These are phyloP conservation scores for Podospora appendiculata DNA, from an alignment of 495 filamentous ascomycete genomes.

Conservation along the genomic window DNA sequence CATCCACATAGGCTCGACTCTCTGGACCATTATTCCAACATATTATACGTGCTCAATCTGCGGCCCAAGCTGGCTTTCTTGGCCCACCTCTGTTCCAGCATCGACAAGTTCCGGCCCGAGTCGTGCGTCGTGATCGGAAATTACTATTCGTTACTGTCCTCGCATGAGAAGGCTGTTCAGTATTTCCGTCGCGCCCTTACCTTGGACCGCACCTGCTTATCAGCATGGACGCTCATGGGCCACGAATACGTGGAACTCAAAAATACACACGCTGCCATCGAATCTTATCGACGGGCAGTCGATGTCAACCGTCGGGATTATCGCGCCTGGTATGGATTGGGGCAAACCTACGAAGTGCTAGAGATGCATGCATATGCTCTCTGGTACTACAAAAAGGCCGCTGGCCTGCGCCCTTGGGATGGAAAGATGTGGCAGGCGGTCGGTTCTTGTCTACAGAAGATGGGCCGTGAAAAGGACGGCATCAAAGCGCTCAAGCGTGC, in stretches of 20 bases:
- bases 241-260: conserved; percentile 99
- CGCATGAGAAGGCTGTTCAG: conserved; percentile 96
- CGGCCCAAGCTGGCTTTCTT: conserved; percentile 87
- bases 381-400: conserved; percentile 96
- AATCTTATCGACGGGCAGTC: conserved; percentile 91
- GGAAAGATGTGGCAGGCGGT: conserved; percentile 99
- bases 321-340: conserved; percentile 95
- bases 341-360: conserved; percentile 94
- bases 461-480: conserved; percentile 72
- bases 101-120: conserved; percentile 94
- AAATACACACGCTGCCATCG: conserved; percentile 97
- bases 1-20: conserved; percentile 86
- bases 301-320: conserved; percentile 96
- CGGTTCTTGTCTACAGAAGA: conserved; percentile 80
- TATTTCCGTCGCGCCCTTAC: conserved; percentile 97
- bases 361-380: conserved; percentile 96
- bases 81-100: conserved; percentile 78
- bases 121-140: conserved; percentile 97
- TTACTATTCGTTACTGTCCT: conserved; percentile 86
- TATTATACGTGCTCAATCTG: conserved; percentile 84
- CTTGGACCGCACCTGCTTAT: conserved; percentile 82
- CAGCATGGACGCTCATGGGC: conserved; percentile 98
- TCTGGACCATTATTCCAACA: conserved; percentile 92
- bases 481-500: conserved; percentile 94
- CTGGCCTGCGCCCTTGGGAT: conserved; percentile 82